Percentiles rank a stretch among this genome's conserved stretches.
phyloP scores from a whole-genome alignment of 2,329 filamentous ascomycete genomes.

The Exophiala alcalophila region DNA sequence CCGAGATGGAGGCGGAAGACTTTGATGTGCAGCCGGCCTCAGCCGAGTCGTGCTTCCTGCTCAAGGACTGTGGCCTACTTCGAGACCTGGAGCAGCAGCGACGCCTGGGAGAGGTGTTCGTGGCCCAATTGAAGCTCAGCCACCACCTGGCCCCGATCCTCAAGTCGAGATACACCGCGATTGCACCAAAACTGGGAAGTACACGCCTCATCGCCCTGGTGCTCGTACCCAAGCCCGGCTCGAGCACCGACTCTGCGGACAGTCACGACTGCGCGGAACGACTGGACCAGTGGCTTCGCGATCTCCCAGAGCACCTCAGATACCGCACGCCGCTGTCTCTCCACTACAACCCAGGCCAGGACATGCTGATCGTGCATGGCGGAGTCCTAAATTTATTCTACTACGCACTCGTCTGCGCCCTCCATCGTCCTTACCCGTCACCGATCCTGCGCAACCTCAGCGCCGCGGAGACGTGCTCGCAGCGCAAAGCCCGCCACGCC shows the following conservation, averaged over 20 bases:
- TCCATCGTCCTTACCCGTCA: constrained; percentile 73
- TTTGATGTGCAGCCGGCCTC: constrained; percentile 12
- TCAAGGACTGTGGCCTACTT: constrained; percentile 4
- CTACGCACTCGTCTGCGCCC: constrained; percentile 81
- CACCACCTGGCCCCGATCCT: constrained; percentile 7
- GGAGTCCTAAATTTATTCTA: constrained; percentile 92
- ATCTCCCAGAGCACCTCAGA: constrained; percentile 1
- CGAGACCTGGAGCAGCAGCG: constrained; percentile 12
- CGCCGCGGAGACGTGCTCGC: constrained; percentile 4
- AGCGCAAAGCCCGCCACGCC: constrained; percentile 13
- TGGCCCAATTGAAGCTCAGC: constrained; percentile 11
- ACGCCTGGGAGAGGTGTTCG: constrained; percentile 6
- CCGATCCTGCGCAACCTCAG: constrained; percentile 3
- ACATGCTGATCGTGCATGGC: constrained; percentile 60
- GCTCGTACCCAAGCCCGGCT: background rate
- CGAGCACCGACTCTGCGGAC: background rate
- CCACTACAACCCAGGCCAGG: constrained; percentile 8
- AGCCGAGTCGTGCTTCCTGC: constrained; percentile 59
- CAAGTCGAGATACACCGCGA: constrained; percentile 2
- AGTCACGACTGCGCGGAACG: constrained; percentile 2
- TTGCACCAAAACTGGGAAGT: constrained; percentile 6
- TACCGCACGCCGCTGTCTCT: constrained; percentile 5
- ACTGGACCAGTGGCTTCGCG: constrained; percentile 5
- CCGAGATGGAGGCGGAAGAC: constrained; percentile 35
- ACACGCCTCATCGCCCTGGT: constrained; percentile 5